Percentiles rank a stretch among this genome's conserved stretches.
These are phyloP conservation scores for Hypoxylon sp. DNA, from an alignment of 2,329 filamentous ascomycete genomes.

Conservation along the genomic window DNA sequence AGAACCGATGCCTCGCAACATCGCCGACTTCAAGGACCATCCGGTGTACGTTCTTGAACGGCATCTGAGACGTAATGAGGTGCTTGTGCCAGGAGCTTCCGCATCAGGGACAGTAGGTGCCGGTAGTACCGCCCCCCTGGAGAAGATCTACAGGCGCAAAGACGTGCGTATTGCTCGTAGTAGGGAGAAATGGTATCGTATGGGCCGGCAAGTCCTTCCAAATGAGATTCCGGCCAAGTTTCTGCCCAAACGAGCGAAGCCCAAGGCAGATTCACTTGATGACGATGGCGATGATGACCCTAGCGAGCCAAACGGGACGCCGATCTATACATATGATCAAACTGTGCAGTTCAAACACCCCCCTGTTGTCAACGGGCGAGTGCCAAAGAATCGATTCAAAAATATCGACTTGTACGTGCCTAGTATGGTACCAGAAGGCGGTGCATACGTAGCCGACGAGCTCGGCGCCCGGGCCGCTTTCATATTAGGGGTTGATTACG, in stretches of 20 bases:
- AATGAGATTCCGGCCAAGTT: constrained; percentile 88
- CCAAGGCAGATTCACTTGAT: constrained; percentile 56
- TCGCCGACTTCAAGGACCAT: constrained; percentile 90
- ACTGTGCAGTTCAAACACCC: constrained; percentile 82
- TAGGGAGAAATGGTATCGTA: constrained; percentile 90
- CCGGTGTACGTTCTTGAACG: constrained; percentile 87
- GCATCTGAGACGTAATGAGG: constrained; percentile 86
- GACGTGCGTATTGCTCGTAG: constrained; percentile 86
- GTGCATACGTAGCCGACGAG: constrained; percentile 75
- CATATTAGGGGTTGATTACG: constrained; percentile 85
- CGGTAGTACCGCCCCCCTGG: constrained; percentile 73
- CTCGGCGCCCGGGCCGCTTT: constrained; percentile 79
- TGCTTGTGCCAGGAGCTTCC: constrained; percentile 78
- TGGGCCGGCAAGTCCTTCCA: constrained; percentile 83
- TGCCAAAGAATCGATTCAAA: constrained; percentile 93
- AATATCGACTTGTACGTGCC: constrained; percentile 96
- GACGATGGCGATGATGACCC: constrained; percentile 57
- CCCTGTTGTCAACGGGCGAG: constrained; percentile 78
- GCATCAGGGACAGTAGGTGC: constrained; percentile 83
- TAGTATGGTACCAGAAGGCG: constrained; percentile 89
- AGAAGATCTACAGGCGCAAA: constrained; percentile 84
- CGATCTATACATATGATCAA: constrained; percentile 73
- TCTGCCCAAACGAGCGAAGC: constrained; percentile 65
- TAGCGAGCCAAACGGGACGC: constrained; percentile 65
- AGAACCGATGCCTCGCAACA: constrained; percentile 88